Base-by-base conservation (phyloP, 257 asterid genomes). In the Solanum virginianum region DNA sequence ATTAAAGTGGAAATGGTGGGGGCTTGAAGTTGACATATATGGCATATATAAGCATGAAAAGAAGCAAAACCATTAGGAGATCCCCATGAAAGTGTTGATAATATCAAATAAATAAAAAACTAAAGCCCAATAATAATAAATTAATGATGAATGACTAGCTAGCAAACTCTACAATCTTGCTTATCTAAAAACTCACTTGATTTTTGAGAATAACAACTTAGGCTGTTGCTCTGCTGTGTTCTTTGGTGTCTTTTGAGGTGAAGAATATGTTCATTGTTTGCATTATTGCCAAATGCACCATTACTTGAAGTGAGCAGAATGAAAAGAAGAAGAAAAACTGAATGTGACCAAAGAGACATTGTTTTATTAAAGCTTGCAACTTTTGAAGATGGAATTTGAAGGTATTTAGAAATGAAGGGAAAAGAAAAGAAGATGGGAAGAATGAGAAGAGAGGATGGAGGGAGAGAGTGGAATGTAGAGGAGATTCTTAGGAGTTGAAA, bases 401-500 rank as follows among this genome's bases (percentile, higher is more conserved):
- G 60, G 8, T 47, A 49, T 49, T 22, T 75, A 49, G 43, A 22
- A 49, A 75, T 75, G 45, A 24, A 51, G 47, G 20, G 39, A 5
- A 43, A 36, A 69, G 24, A 6, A 20, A 49, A 75, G 41, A 47
- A 22, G 43, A 13, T 75, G 22, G 56, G n/a, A 74, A 75, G 62
- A 75, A 22, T 32, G 8, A 16, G 57, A 45, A 51, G 81, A 86
- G 87, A 53, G 47, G 22, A 69, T 15, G 65, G 56, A 80, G 63
- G 57, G 63, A 51, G 87, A 68, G 77, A 45, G 49, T 11, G 29
- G 80, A 82, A n/a, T 47, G 81, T 47, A 22, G 41, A 74, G 22
- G 82, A 91, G 95, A 92, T 89, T 92, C 92, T 92, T 88, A 72
- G 74, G 88, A 88, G 85, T 89, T 92, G 95, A 93, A 91, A 69